Base-by-base conservation (phyloP, 2,329 filamentous ascomycete genomes). In the Sodiomyces alkalinus region DNA sequence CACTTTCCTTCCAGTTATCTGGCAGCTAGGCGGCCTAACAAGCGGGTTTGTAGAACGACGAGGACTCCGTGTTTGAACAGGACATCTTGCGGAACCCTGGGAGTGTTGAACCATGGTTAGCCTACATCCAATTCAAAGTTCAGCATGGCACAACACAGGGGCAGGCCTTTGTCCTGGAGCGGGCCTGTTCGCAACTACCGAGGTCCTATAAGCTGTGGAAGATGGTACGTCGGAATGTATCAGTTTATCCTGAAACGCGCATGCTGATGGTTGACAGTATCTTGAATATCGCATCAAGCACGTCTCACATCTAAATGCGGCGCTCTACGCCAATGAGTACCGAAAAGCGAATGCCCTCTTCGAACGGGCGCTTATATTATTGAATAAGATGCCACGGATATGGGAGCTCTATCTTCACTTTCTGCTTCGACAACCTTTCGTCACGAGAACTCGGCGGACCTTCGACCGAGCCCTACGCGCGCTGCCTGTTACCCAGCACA, bases 131-230 rank as follows among this genome's bases (percentile, higher is more conserved):
- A 40, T 86, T 81, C 65, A 98, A 98, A 57, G 60, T 74, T 41
- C 80, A 83, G 42, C 80, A 92, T 65, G 87, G 86, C 41, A 81
- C 70, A 24, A 48, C 81, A 23, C 72, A 82, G 30, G 87, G 96
- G 57, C 87, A 92, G 56, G 80, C 85, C 7, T 74, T 71, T 40
- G 68, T 85, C 20, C 79, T 96, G 59, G 90, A 96, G 56, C 74
- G 90, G 46, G 87, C 90, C 33, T 94, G 87, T 53, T 64, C 71
- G 38, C 80, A 92, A 44, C 68, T 98, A 25, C 90, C 90, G 27
- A 73, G 90, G 41, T 96, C 87, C 17, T 98, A 93, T 62, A 98
- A 98, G 60, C 64, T 98, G 27, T 98, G 90, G 90, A 96, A 93
- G 58, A 74, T 92, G 72, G 77, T 82, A 56, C 33, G 55, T 42